Percentiles rank a stretch among this genome's conserved stretches.
These are phyloP conservation scores for Penicillium paradoxum DNA, from an alignment of 495 filamentous ascomycete genomes.

Conservation along the genomic window DNA sequence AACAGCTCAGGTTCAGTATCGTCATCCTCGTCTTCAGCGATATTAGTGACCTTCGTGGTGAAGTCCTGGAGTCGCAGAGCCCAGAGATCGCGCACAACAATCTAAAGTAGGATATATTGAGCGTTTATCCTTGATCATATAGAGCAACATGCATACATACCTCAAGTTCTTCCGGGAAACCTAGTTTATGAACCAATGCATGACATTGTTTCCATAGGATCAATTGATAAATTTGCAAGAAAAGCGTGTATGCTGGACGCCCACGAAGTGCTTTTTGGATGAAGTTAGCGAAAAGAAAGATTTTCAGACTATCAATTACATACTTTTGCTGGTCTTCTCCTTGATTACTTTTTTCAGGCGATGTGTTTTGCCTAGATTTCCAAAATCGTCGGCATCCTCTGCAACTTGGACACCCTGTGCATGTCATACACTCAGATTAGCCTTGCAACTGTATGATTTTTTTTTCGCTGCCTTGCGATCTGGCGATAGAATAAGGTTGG, in stretches of 20 bases:
- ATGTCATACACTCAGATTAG: constrained; percentile 3
- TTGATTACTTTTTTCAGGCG: constrained; percentile 49
- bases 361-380: constrained; percentile 55
- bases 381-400: constrained; percentile 73
- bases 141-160: constrained; percentile 27
- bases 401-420: constrained; percentile 50
- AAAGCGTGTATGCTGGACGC: constrained; percentile 65
- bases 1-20: constrained; percentile 39
- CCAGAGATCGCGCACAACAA: constrained; percentile 65
- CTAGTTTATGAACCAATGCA: constrained; percentile 55
- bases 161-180: constrained; percentile 62
- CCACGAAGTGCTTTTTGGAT: constrained; percentile 49
- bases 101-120: constrained; percentile 21
- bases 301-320: neutral
- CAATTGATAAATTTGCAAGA: constrained; percentile 79
- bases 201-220: constrained; percentile 71
- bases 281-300: neutral
- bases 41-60: constrained; percentile 32
- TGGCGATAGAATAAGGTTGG: neutral
- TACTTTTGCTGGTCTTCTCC: constrained; percentile 50
- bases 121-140: neutral
- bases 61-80: constrained; percentile 54
- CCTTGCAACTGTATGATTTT: neutral
- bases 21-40: constrained; percentile 28
- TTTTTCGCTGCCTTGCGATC: neutral